Base-by-base conservation (phyloP, 2,329 filamentous ascomycete genomes). In the Aspergillus eucalypticola region DNA sequence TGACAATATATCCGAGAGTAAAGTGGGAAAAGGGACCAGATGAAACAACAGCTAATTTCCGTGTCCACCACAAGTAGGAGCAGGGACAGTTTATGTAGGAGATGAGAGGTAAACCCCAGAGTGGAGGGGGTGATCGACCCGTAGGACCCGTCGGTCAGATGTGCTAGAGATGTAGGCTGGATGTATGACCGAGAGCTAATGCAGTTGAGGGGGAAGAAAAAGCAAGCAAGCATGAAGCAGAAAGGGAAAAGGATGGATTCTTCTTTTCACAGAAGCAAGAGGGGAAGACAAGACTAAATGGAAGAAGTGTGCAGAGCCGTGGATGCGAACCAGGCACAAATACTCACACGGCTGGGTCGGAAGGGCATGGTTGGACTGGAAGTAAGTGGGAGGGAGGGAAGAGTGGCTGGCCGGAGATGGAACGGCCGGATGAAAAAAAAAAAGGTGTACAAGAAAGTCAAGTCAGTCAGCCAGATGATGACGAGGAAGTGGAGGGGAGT, bases 271-370 rank as follows among this genome's bases (percentile, higher is more conserved):
- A 21, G 4, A n/a, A 8, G 29, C n/a, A 25, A 19, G 53, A 54
- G 21, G 52, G 38, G 19, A 8, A 54, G 23, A 49, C 27, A 29
- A 29, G 27, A 29, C 13, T 49, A 49, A 49, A 49, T 50, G 23
- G 23, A 32, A 44, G 10, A 23, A 44, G 41, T 6, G 6, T 53
- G 38, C 19, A 35, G 32, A 35, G 29, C 29, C 13, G 50, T 54
- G 17, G 49, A 54, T 44, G 48, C 60, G 46, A 29, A 19, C 51
- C 54, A 56, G 52, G 52, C 53, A 61, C 41, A 21, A 42, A 56
- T 21, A 56, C 49, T 42, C 56, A 23, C 44, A 59, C 63, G 63
- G 63, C 63, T 63, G 61, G 63, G 44, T 59, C 61, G 63, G 59
- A 61, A 61, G 56, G 25, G 54, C 54, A 63, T 61, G 57, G 54